Conservation (phyloP, 31 red algal genomes). For the Asparagopsis taxiformis region DNA sequence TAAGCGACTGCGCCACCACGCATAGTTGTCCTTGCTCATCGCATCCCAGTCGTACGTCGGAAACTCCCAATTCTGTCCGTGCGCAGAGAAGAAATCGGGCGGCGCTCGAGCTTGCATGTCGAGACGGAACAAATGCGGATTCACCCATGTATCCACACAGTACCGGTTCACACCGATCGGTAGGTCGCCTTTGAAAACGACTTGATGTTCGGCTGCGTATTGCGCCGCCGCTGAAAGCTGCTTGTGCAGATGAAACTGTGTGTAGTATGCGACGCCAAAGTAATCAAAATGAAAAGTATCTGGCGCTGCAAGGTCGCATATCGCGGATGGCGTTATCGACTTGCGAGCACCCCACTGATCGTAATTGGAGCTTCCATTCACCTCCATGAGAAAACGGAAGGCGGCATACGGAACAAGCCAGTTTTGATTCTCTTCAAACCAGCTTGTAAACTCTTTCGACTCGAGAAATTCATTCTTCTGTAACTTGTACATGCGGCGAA, state of each 20-base stretch:
- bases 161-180: conserved; percentile 94
- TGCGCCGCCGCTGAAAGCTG: conserved; percentile 69
- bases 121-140: conserved; percentile 90
- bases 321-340: conserved; percentile 41
- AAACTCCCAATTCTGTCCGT: conserved; percentile 93
- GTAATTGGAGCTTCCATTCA: conserved; percentile 78
- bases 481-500: conserved; percentile 56
- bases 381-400: conserved; percentile 78
- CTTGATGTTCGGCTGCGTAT: conserved; percentile 68
- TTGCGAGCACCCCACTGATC: conserved; percentile 77
- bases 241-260: conserved; percentile 93
- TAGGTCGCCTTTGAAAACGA: conserved; percentile 93
- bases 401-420: conserved; percentile 95
- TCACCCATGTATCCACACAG: conserved; percentile 90
- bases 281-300: conserved; percentile 92
- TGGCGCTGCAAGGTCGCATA: conserved; percentile 61
- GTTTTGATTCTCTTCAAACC: conserved; percentile 76
- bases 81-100: conserved; percentile 80
- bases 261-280: conserved; percentile 74
- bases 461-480: conserved; percentile 76
- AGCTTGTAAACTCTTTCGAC: conserved; percentile 61
- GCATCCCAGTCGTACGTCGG: conserved; percentile 96
- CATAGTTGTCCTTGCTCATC: conserved; percentile 92
- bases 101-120: conserved; percentile 91
- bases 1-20: conserved; percentile 92